Conservation (phyloP, 2,329 filamentous ascomycete species). For the Rutstroemia sp. region DNA sequence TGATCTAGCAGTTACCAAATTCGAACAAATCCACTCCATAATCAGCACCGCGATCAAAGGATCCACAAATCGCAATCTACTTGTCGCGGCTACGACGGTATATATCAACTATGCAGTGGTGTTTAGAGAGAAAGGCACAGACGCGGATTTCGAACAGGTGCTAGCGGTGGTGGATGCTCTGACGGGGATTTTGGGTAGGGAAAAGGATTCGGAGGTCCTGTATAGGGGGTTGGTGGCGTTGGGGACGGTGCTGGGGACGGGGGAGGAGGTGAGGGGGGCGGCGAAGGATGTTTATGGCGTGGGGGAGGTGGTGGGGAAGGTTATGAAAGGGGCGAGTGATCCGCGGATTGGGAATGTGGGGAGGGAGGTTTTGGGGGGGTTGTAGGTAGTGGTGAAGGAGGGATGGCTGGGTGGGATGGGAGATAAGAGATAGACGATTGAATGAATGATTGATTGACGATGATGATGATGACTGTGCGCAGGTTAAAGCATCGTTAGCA, state of each 20-base stretch:
- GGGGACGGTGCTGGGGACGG: slow-evolving; percentile 64
- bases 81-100: slow-evolving; percentile 73
- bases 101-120: slow-evolving; percentile 81
- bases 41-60: slow-evolving; percentile 57
- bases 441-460: neutral
- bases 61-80: slow-evolving; percentile 68
- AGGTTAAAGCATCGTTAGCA: neutral
- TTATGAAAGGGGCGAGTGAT: slow-evolving; percentile 48
- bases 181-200: slow-evolving; percentile 53
- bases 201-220: slow-evolving; percentile 72
- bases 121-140: slow-evolving; percentile 36
- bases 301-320: slow-evolving; percentile 37
- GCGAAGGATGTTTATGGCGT: slow-evolving; percentile 50
- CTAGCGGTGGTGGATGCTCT: slow-evolving; percentile 50
- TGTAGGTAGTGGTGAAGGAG: slow-evolving; percentile 10
- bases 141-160: slow-evolving; percentile 33
- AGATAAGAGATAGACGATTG: neutral
- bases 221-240: slow-evolving; percentile 77
- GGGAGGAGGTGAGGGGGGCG: slow-evolving; percentile 46
- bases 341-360: slow-evolving; percentile 53
- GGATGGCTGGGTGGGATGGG: neutral
- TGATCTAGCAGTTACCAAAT: slow-evolving; percentile 48
- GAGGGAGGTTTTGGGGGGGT: slow-evolving; percentile 41
- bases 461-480: neutral
- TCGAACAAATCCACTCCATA: slow-evolving; percentile 39